A percentile compares a stretch with the other conserved stretches of the same genome.
These are phyloP conservation scores for Conticribra weissflogii DNA, from an alignment of 108 stramenopile species.

Conservation along the genomic window DNA sequence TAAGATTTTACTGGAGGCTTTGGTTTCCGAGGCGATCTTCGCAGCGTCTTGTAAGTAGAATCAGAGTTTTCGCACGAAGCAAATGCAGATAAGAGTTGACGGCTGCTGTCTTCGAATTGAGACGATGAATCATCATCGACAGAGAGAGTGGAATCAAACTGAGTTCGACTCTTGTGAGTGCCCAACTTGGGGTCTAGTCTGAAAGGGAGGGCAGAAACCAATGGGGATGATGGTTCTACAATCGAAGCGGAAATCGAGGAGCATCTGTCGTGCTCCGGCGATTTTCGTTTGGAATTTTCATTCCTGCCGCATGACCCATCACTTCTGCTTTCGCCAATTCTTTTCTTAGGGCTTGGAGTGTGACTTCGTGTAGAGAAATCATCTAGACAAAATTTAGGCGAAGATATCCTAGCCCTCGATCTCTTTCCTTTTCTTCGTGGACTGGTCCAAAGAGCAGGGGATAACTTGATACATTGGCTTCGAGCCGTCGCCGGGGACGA, in stretches of 20 bases:
- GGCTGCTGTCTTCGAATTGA: not conserved
- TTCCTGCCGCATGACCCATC: too few relatives aligned
- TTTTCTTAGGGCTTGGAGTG: too few relatives aligned
- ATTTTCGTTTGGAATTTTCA: too few relatives aligned
- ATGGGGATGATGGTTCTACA: too few relatives aligned
- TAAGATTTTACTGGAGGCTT: not conserved
- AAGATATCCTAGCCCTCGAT: too few relatives aligned
- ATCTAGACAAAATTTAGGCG: not conserved
- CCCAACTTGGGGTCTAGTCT: not conserved
- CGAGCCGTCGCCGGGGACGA: not conserved
- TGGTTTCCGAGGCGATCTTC: not conserved
- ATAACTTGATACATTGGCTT: not conserved
- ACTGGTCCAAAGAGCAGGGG: not conserved
- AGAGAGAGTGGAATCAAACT: not conserved
- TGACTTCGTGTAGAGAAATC: not conserved
- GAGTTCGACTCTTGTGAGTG: not conserved
- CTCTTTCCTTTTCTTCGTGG: too few relatives aligned
- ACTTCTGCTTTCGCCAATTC: too few relatives aligned
- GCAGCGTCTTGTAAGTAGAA: not conserved
- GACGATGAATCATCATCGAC: not conserved
- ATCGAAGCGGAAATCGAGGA: too few relatives aligned
- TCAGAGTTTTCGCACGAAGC: not conserved
- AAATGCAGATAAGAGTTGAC: not conserved
- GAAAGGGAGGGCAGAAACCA: not conserved
- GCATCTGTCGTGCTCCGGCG: too few relatives aligned